These are phyloP conservation scores for Papilionanthe hybrid DNA, from an alignment of 116 monocot genomes.

Conservation along the genomic window DNA sequence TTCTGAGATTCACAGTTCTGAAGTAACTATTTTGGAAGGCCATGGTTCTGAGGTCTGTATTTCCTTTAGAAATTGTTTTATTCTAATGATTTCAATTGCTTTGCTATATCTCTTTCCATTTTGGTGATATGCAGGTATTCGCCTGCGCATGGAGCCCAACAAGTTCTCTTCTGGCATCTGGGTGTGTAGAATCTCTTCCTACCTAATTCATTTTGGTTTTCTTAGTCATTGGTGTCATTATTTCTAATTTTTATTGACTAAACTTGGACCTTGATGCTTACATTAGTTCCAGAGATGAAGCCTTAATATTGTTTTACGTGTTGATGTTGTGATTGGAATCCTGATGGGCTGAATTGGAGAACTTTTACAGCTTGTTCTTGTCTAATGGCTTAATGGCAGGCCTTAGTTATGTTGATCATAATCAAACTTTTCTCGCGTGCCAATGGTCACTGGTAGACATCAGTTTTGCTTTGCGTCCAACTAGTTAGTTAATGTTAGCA, in stretches of 20 bases:
- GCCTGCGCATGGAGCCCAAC: conserved; percentile 97
- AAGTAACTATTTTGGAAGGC: conserved; percentile 90
- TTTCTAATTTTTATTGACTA: not conserved
- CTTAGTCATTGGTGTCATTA: not conserved
- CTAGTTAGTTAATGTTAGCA: not conserved
- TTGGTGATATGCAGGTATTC: conserved; percentile 59
- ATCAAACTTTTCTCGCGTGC: not conserved
- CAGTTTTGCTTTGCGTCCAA: not conserved
- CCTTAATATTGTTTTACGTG: not conserved
- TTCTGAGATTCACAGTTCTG: conserved; percentile 60
- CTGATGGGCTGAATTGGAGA: not conserved
- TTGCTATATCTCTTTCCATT: conserved; percentile 6
- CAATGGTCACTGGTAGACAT: not conserved
- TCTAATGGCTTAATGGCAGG: not conserved
- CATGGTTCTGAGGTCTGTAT: conserved; percentile 85
- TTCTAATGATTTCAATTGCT: not conserved
- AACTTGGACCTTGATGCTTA: not conserved
- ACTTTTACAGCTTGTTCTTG: not conserved
- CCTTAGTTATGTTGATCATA: not conserved
- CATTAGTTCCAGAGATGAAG: not conserved
- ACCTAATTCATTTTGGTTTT: not conserved
- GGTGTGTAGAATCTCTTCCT: conserved; percentile 43
- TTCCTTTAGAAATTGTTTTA: not conserved
- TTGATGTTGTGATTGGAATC: not conserved
- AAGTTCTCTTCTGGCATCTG: conserved; percentile 87